A percentile compares a stretch with the other conserved stretches of the same genome.
These are phyloP conservation scores for Calcarisporium arbuscula DNA, from an alignment of 2,329 filamentous ascomycete species.

Conservation along the genomic window DNA sequence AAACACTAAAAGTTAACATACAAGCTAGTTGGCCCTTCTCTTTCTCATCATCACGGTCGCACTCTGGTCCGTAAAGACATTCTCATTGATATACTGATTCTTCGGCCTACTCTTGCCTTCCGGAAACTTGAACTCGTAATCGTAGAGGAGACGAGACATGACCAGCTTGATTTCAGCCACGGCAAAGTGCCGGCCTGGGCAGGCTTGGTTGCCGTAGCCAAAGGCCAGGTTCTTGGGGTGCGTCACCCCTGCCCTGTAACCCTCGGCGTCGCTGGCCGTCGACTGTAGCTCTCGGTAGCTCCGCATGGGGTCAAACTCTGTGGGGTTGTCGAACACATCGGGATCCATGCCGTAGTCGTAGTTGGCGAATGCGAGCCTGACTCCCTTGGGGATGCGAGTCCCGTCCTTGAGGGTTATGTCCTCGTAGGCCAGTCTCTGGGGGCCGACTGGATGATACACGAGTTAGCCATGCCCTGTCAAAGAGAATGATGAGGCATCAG, in stretches of 20 bases:
- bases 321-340: background rate
- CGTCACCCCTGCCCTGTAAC: too few species aligned
- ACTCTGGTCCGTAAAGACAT: background rate
- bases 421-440: background rate
- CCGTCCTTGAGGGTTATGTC: background rate
- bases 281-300: background rate
- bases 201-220: slow-evolving; percentile 29
- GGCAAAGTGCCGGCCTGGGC: slow-evolving; percentile 35
- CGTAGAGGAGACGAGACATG: slow-evolving; percentile 30
- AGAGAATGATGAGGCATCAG: too few species aligned
- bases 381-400: background rate
- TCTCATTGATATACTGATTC: background rate
- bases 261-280: too few species aligned
- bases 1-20: too few species aligned
- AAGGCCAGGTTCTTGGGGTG: slow-evolving; percentile 26
- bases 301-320: background rate
- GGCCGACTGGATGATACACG: background rate
- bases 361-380: background rate
- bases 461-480: too few species aligned
- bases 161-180: slow-evolving; percentile 35
- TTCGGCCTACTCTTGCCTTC: slow-evolving; percentile 15
- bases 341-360: background rate
- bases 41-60: too few species aligned
- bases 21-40: too few species aligned
- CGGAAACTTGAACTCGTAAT: slow-evolving; percentile 27